A percentile compares a stretch with the other conserved stretches of the same genome.
Conservation (phyloP, 495 filamentous ascomycete genomes). For the Penicillium macrosclerotiorum region DNA sequence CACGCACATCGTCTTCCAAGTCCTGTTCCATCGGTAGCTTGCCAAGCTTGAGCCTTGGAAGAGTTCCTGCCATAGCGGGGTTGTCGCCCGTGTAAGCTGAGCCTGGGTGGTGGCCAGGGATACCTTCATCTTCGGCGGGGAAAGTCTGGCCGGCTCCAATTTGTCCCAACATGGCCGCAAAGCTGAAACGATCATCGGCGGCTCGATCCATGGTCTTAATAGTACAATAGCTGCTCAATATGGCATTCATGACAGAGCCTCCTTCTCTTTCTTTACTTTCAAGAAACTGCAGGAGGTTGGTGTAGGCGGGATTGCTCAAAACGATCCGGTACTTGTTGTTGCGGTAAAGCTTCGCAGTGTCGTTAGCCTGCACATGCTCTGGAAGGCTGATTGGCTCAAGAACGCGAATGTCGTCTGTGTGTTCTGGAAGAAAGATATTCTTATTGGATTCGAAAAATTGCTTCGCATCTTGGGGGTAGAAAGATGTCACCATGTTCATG, state of each 20-base stretch:
- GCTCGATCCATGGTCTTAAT: conserved; percentile 73
- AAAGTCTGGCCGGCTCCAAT: conserved; percentile 59
- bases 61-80: conserved; percentile 49
- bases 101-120: conserved; percentile 85
- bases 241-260: conserved; percentile 68
- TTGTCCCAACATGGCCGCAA: conserved; percentile 75
- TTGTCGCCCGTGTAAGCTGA: conserved; percentile 72
- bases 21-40: conserved; percentile 76
- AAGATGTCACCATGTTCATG: conserved; percentile 73
- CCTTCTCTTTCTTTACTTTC: conserved; percentile 79
- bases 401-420: conserved; percentile 70
- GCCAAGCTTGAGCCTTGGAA: conserved; percentile 69
- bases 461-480: conserved; percentile 65
- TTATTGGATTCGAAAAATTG: conserved; percentile 67
- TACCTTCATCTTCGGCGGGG: conserved; percentile 85
- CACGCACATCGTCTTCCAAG: conserved; percentile 74
- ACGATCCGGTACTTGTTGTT: conserved; percentile 84
- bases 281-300: conserved; percentile 80
- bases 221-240: conserved; percentile 72
- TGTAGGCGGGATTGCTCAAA: conserved; percentile 74
- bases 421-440: conserved; percentile 66
- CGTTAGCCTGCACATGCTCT: conserved; percentile 71
- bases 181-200: conserved; percentile 72
- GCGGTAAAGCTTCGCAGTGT: conserved; percentile 71
- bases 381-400: conserved; percentile 69